These are phyloP conservation scores for Diplodia mutila DNA, from an alignment of 2,329 filamentous ascomycete genomes.

Conservation along the genomic window DNA sequence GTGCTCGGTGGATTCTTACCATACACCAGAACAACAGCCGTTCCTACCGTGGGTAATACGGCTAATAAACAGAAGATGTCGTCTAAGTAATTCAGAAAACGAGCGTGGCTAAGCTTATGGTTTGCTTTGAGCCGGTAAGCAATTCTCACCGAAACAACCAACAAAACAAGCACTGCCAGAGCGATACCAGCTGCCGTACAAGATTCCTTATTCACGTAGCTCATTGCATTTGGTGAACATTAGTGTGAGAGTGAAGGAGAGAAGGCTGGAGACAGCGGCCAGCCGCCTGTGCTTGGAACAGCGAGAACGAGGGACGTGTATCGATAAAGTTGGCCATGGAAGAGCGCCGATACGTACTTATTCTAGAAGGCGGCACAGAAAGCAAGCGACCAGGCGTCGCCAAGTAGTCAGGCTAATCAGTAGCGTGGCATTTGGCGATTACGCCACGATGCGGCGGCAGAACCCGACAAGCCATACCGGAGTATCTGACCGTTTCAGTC, in stretches of 20 bases:
- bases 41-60: not conserved
- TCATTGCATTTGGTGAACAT: not conserved
- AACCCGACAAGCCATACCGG: not conserved
- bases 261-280: not conserved
- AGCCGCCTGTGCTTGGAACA: not conserved
- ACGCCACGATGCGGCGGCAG: not conserved
- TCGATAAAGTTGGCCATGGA: not conserved
- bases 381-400: not conserved
- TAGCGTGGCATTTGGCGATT: not conserved
- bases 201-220: not conserved
- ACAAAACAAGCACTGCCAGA: not conserved
- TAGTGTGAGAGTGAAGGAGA: too few relatives aligned
- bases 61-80: slow-evolving; percentile 4
- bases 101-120: not conserved
- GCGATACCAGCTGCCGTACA: not conserved
- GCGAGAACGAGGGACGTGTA: not conserved
- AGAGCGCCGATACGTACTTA: not conserved
- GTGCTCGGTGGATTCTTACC: not conserved
- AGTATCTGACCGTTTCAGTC: not conserved
- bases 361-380: not conserved
- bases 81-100: not conserved
- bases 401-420: not conserved
- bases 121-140: not conserved
- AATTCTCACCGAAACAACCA: not conserved
- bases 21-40: not conserved